Base-by-base conservation (phyloP, 2,329 filamentous ascomycete genomes). In the Calonectria ilicicola region DNA sequence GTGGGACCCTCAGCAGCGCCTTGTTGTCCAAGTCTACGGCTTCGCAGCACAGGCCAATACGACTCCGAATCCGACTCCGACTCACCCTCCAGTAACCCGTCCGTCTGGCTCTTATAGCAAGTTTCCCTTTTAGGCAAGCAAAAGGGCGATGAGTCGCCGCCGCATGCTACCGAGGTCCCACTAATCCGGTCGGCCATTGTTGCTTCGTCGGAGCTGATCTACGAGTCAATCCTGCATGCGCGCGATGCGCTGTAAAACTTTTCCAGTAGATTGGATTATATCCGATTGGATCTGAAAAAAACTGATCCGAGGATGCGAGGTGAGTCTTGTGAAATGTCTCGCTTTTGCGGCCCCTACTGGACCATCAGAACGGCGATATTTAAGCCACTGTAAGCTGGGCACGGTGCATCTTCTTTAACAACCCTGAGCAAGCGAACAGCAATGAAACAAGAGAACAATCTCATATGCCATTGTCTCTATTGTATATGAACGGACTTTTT, bases 11-110 rank as follows among this genome's bases (percentile, higher is more conserved):
- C 44, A 23, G 6, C 21, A 17, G n/a, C n/a, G 27, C 10, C 46
- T 2, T 58, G 38, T 17, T 17, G 53, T 40, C 58, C 44, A 27
- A 53, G 47, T 14, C 65, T 70, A 4, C 44, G 38, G 17, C 47
- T 17, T 14, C 38, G 38, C 21, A 70, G n/a, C 32, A 19, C 64
- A 15, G 67, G 67, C 67, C 67, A 70, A n/a, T 38, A 70, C n/a
- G 9, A 58, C 10, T 17, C 38, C n/a, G n/a, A 70, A n/a, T 38
- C 65, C n/a, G 9, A 58, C 10, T 17, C 38, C n/a, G 9, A 58
- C 10, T 17, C 38, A 5, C 2, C 58, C 38, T 10, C 58, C 14
- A 10, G n/a, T 38, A 15, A n/a, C 35, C n/a, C 12, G 14, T 17
- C 14, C 5, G n/a, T 10, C 38, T 40, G 1, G 12, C 32, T 21